Conservation (phyloP, 768 basidiomycete genomes). For the Hericium coralloides region DNA sequence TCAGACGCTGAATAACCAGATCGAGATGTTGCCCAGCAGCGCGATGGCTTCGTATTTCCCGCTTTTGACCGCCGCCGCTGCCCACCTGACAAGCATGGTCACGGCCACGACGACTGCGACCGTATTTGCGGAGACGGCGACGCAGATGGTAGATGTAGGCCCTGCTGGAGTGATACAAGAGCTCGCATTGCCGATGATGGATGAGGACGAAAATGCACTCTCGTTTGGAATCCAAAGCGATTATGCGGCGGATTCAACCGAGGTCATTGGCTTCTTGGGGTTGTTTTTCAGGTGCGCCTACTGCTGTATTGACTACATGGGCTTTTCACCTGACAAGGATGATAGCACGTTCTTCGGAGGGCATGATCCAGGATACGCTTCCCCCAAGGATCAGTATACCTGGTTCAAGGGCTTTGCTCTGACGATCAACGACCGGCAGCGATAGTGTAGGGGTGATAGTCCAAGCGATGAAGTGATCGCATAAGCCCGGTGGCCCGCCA, state of each 20-base stretch:
- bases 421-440: conserved; percentile 13
- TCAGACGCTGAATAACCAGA: too few species aligned
- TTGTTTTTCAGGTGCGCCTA: conserved; percentile 69
- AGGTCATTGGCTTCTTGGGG: conserved; percentile 30
- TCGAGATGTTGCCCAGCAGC: too few species aligned
- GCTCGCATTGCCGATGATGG: background rate
- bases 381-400: conserved; percentile 63
- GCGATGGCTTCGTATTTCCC: too few species aligned
- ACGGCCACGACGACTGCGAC: background rate
- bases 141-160: background rate
- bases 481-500: too few species aligned
- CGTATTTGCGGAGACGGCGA: background rate
- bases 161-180: background rate
- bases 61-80: too few species aligned
- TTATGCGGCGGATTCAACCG: background rate
- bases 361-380: conserved; percentile 54
- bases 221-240: background rate
- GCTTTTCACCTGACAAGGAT: background rate
- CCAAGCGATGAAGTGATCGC: too few species aligned
- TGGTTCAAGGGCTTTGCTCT: conserved; percentile 71
- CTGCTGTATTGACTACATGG: background rate
- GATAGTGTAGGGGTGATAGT: too few species aligned
- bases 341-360: conserved; percentile 73
- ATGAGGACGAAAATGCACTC: too few species aligned
- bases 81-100: background rate